Base-by-base conservation (phyloP, 345 rosid genomes). In the Pugionium dolabratum region DNA sequence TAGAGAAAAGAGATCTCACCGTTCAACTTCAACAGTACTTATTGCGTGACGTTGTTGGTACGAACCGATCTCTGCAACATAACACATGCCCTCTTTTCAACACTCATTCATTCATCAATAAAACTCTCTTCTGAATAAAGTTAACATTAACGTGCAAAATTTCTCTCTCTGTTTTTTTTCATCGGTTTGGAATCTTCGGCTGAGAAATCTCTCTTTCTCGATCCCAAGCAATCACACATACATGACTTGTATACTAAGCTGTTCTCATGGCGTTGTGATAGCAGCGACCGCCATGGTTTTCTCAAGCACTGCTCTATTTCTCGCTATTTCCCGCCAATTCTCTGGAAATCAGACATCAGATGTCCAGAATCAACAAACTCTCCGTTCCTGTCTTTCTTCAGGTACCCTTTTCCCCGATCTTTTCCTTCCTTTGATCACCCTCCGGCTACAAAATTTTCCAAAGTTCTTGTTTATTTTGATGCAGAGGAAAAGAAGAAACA, bases 321-420 rank as follows among this genome's bases (percentile, higher is more conserved):
- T 91, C 3, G 80, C 96, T 4, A 76, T 86, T 40, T 84, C 94
- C 52, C 83, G 81, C 74, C 82, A 78, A 26, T 48, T 69, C 36
- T 67, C 73, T 45, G 62, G 55, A 32, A 76, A 47, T 57, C 74
- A 43, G 1, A 69, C 75, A 41, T 45, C 81, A 46, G 18, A 18
- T 18, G 18, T 52, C 5, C 52, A 60, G 1, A 41, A 67, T 25
- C 64, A 58, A 29, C 59, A 36, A 10, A 47, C 51, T 27, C 62
- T 76, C 2, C 90, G 83, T 18, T 80, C 93, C 37, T 85, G 86
- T 75, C 77, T 82, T 57, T 72, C 47, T 71, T 81, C 90, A 80
- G 86, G 94, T 87, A 81, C 40, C 5, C 7, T 18, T 42, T 65
- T 37, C 18, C 18, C 18, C 18, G 18, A 18, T 18, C 18, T 6